Evolutionary conservation across 2,329 filamentous ascomycete genomes (phyloP), one percentile per base, ranked within the genome.

Genomic region (Amylocarpus encephaloides): DNA sequence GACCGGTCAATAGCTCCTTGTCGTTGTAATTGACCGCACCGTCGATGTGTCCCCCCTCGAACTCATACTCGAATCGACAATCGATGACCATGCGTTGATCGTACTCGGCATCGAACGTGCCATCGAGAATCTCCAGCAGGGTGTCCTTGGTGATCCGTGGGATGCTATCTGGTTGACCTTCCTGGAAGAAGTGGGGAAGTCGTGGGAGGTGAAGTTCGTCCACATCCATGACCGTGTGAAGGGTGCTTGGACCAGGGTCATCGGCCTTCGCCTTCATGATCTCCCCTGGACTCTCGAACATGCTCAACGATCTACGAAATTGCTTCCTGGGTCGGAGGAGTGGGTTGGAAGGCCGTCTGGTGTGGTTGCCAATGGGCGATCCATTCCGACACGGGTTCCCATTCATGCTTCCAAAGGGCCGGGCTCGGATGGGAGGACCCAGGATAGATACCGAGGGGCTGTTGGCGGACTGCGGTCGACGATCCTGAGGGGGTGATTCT

Each of bases 61-160:
- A 98, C 71, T 98, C 93, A 68, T 98, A 98, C 75, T 98, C 93
- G 66, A 98, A 98, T 16, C 93, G 87, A 68, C 93, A 98, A 69
- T 98, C 93, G 63, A 98, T 85, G 63, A 98, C 78, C 69, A 95
- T 80, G 67, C 88, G 84, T 66, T 91, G 80, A 53, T 90, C 83
- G 67, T 87, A 97, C 19, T 80, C 69, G 22, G 83, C 76, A 62
- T 82, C 80, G 70, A 84, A 95, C 61, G 87, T 85, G 54, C 90
- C 90, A 68, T 95, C 86, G 54, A 98, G 76, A 33, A 98, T 79
- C n/a, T 90, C 80, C 49, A 95, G 72, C 67, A 98, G 78, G 2
- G 90, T 95, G 44, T 82, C 77, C 65, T 85, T 83, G 50, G 82
- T 81, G 64, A 98, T 95, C 57, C 93, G 83, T 47, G 93, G 93